phyloP scores from a whole-genome alignment of 2,329 filamentous ascomycete genomes.

The Lasiodiplodia theobromae region DNA sequence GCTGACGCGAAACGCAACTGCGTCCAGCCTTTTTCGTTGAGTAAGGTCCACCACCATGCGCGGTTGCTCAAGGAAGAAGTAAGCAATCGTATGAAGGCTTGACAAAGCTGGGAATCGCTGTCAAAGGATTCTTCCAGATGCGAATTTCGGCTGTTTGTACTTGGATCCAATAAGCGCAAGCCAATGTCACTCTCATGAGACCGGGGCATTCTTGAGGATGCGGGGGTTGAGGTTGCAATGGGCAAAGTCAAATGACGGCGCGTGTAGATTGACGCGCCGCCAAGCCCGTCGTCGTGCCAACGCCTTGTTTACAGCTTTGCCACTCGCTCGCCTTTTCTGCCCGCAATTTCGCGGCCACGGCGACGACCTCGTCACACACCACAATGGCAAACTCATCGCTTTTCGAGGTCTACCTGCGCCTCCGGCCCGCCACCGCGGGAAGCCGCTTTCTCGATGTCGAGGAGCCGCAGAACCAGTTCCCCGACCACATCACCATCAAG shows the following conservation, averaged over 20 bases:
- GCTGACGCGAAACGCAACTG: background rate
- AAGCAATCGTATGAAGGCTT: background rate
- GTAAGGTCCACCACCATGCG: background rate
- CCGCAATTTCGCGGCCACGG: background rate
- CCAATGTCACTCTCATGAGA: too few species aligned
- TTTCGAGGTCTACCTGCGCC: conserved; percentile 89
- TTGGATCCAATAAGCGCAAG: too few species aligned
- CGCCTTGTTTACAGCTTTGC: background rate
- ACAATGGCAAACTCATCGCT: conserved; percentile 61
- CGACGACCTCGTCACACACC: conserved; percentile 29
- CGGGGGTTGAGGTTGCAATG: too few species aligned
- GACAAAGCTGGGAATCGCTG: too few species aligned
- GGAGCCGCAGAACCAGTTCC: conserved; percentile 45
- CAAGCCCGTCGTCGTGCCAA: conserved; percentile 17
- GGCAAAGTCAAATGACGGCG: background rate
- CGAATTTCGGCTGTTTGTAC: too few species aligned
- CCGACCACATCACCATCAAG: conserved; percentile 61
- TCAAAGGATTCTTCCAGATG: background rate
- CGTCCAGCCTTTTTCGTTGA: background rate
- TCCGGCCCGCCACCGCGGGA: conserved; percentile 60
- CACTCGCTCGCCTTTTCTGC: background rate
- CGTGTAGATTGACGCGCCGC: background rate
- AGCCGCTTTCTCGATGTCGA: conserved; percentile 86
- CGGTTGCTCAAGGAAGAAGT: background rate
- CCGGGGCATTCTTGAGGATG: too few species aligned